Base-by-base conservation (phyloP, 306 rosid species). In the Casuarina glauca region DNA sequence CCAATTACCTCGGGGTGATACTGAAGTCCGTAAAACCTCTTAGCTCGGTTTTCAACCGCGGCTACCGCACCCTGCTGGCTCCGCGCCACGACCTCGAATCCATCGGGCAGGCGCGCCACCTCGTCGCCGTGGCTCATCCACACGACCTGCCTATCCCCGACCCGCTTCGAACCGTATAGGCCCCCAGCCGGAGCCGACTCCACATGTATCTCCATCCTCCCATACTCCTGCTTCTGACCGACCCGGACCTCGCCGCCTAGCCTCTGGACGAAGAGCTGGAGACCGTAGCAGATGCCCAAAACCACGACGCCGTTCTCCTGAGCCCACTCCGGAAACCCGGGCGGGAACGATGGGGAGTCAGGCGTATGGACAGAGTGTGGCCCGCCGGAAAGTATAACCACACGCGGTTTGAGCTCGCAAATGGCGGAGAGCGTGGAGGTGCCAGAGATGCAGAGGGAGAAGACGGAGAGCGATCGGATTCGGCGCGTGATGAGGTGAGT, bases 81-180 rank as follows among this genome's bases (percentile, higher is more conserved):
- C 60, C 90, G 80, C 0, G 97, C 99, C 71, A 85, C 93, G 13
- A 86, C 96, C 35, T 87, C 74, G 69, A 95, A 95, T 36, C 96
- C 99, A 0, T 69, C 38, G 1, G 99, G 99, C 53, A 92, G 78
- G 16, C 58, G 52, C 1, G 74, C 90, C 15, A 86, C 97, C 84
- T 95, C 99, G 36, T 95, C 97, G 4, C 99, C 97, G 57, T 95
- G 99, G 82, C 99, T 95, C 99, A 95, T 93, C 97, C 99, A 95
- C 44, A 95, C 99, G 6, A 72, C 79, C 84, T 90, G 87, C 42
- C 62, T 81, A 20, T 78, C 84, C 36, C 97, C 97, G 1, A 90
- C 83, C 8, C 52, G 67, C 38, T 81, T 83, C 10, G 75, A 9
- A 35, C 85, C 87, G 11, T 77, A 95, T 11, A 95, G 80, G 6